A percentile compares a stretch with the other conserved stretches of the same genome.
Conservation (phyloP, 371 early-diverging fungal species). For the Massospora cicadina region DNA sequence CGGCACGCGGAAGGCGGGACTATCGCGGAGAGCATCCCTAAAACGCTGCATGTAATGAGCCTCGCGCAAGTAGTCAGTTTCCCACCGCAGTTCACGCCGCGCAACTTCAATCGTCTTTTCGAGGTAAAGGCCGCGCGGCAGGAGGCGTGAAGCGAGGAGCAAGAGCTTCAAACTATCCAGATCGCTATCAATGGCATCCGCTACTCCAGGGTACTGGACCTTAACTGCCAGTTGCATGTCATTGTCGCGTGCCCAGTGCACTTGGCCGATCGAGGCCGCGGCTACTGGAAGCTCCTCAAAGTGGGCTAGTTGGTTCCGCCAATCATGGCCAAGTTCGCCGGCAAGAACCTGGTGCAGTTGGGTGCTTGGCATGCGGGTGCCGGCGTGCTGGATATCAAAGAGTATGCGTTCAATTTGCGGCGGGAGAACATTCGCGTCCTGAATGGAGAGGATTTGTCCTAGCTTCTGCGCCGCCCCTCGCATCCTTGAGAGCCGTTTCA, state of each 20-base stretch:
- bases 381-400: constrained; percentile 77
- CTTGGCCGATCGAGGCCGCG: constrained; percentile 94
- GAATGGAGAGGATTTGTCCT: constrained; percentile 94
- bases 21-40: constrained; percentile 32
- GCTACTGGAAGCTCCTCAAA: constrained; percentile 74
- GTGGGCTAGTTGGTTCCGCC: constrained; percentile 42
- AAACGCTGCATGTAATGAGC: constrained; percentile 59
- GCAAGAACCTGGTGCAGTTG: constrained; percentile 67
- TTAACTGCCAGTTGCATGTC: constrained; percentile 63
- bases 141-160: constrained; percentile 53
- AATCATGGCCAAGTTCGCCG: constrained; percentile 53
- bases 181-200: constrained; percentile 72
- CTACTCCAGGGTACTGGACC: constrained; percentile 92
- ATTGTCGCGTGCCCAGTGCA: constrained; percentile 49
- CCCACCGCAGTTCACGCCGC: constrained; percentile 78
- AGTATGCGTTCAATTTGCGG: constrained; percentile 66
- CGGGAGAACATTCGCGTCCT: constrained; percentile 57
- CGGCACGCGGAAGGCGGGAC: constrained; percentile 57
- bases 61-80: constrained; percentile 84
- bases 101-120: constrained; percentile 89
- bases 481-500: constrained; percentile 76
- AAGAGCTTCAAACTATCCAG: constrained; percentile 64
- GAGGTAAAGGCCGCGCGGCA: constrained; percentile 88
- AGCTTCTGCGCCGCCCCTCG: constrained; percentile 93
- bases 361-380: constrained; percentile 81